A percentile compares a stretch with the other conserved stretches of the same genome.
These are phyloP conservation scores for Chaetoceros tenuissimus DNA, from an alignment of 108 stramenopile species.

Conservation along the genomic window DNA sequence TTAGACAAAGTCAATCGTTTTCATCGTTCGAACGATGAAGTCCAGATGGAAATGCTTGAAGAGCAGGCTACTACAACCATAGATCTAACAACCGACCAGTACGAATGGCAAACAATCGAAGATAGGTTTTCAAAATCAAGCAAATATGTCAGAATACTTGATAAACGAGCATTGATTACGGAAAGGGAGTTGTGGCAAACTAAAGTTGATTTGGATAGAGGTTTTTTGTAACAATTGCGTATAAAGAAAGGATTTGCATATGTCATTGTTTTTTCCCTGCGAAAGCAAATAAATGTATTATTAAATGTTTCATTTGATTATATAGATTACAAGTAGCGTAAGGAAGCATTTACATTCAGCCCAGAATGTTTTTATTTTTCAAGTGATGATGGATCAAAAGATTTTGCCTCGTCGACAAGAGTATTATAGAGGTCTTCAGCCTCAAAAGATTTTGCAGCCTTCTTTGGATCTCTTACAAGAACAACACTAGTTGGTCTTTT, in stretches of 20 bases:
- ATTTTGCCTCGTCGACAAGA: constrained; percentile 73
- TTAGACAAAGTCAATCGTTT: constrained; percentile 48
- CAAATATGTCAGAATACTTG: background rate
- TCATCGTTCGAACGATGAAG: constrained; percentile 12
- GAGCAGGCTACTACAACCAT: background rate
- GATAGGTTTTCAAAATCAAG: constrained; percentile 6
- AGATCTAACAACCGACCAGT: background rate
- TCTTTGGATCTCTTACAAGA: constrained; percentile 62
- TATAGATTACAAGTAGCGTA: too few relatives aligned
- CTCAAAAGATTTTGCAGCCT: constrained; percentile 62
- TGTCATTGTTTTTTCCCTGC: too few relatives aligned
- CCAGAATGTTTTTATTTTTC: too few relatives aligned
- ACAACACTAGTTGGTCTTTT: constrained; percentile 97
- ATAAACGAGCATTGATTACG: background rate
- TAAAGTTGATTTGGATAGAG: too few relatives aligned
- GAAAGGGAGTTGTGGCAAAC: background rate
- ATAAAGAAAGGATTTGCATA: too few relatives aligned
- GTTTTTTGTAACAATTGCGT: too few relatives aligned
- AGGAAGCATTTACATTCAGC: too few relatives aligned
- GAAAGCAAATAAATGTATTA: too few relatives aligned
- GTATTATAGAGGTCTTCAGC: constrained; percentile 85
- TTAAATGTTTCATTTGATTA: too few relatives aligned
- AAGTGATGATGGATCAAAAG: too few relatives aligned
- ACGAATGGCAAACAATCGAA: background rate
- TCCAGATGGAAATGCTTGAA: constrained; percentile 14